Base-by-base conservation (phyloP, 805 yeast species). In the Kodamaea sagamina region DNA sequence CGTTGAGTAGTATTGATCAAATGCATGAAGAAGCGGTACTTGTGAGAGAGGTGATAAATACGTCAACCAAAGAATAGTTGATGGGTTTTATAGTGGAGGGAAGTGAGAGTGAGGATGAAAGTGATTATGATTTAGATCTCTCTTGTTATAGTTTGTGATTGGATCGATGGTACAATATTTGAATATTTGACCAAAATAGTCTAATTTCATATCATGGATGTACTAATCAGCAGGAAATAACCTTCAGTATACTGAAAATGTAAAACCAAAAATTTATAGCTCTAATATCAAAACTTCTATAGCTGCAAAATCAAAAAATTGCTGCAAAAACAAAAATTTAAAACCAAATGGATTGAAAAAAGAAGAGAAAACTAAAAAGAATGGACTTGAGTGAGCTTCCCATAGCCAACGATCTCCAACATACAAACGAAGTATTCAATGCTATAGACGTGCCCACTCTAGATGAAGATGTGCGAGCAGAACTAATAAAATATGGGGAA, bases 391-490 rank as follows among this genome's bases (percentile, higher is more conserved):
- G 34, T 29, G 34, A 29, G 6, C 11, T 29, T 15, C 34, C 34
- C n/a, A 29, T 29, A 12, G 34, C 34, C 18, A 29, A 15, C 17
- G 34, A 29, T 10, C 17, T 9, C 3, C 19, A 13, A 29, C 34
- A 29, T 13, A 15, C 4, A 15, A 15, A 17, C 15, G 17, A 17
- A 13, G 43, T 29, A 7, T 35, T 35, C 29, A 35, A 41, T 29
- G 40, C 47, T 6, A 21, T 34, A 19, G 32, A 41, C 32, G 48
- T 83, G 0, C 93, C 95, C 8, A 81, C 88, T 0, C 67, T 72
- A 18, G 95, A 88, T 53, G 77, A 63, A 0, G 82, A 80, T 6
- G 93, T 89, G 6, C 70, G 77, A 36, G 49, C 45, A 9, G 56
- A 61, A 32, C 68, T 89, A 34, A 60, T 78, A 27, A 54, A 57